Conservation (phyloP, 495 filamentous ascomycete species). For the Chaetomium tenue region DNA sequence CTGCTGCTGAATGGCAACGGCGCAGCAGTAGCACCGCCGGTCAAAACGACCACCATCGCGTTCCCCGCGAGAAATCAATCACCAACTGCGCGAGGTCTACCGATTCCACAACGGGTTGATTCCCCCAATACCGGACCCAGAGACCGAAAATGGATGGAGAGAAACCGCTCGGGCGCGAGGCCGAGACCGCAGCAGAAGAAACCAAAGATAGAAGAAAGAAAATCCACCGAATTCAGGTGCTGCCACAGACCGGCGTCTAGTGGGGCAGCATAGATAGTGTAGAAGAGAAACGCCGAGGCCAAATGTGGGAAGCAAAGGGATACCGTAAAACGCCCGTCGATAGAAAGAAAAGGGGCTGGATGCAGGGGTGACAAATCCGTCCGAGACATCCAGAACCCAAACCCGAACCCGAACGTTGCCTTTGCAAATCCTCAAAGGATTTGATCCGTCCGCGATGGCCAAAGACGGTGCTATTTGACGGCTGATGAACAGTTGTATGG, state of each 20-base stretch:
- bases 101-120: too few species aligned
- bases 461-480: neutral
- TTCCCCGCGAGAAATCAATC: neutral
- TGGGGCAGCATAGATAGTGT: neutral
- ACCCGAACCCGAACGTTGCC: neutral
- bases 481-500: neutral
- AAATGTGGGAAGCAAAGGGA: neutral
- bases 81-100: too few species aligned
- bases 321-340: neutral
- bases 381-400: neutral
- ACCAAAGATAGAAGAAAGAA: neutral
- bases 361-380: neutral
- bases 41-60: neutral
- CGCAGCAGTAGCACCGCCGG: neutral
- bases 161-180: neutral
- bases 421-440: neutral
- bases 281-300: constrained; percentile 2
- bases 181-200: constrained; percentile 7
- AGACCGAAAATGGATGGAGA: neutral
- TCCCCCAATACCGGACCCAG: too few species aligned
- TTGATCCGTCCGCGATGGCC: neutral
- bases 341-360: neutral
- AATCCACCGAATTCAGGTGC: constrained; percentile 1
- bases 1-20: constrained; percentile 3
- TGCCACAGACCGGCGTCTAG: constrained; percentile 2